Percentiles rank a stretch among this genome's conserved stretches.
Evolutionary conservation across 257 asterid genomes (phyloP).

Genomic region (Solanum gracilifrons): DNA sequence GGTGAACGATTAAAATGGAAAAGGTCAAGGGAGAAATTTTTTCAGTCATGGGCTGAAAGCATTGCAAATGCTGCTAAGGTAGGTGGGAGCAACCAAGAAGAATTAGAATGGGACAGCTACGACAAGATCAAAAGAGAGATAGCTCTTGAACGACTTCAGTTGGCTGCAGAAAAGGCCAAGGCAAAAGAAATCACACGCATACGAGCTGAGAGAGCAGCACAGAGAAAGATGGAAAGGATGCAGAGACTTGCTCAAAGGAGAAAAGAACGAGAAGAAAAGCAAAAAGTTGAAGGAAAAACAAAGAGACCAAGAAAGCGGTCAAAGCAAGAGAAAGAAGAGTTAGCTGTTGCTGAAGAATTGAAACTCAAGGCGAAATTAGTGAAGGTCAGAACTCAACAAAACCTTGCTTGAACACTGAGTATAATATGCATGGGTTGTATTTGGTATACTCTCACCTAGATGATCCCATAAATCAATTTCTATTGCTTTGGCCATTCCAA

Average conservation of each 20-base stretch:
- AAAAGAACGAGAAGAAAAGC: constrained; percentile 41
- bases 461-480: neutral
- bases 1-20: constrained; percentile 60
- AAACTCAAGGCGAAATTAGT: constrained; percentile 65
- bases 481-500: neutral
- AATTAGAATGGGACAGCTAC: constrained; percentile 85
- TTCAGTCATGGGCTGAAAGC: constrained; percentile 61
- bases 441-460: neutral
- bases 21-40: constrained; percentile 50
- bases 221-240: constrained; percentile 37
- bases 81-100: constrained; percentile 56
- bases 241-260: constrained; percentile 40
- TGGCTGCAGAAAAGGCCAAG: constrained; percentile 41
- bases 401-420: neutral
- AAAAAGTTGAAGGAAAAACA: constrained; percentile 20
- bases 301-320: constrained; percentile 33
- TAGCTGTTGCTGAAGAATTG: constrained; percentile 42
- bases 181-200: constrained; percentile 32
- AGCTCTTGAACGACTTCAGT: constrained; percentile 28
- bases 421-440: neutral
- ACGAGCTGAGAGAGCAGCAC: constrained; percentile 44
- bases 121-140: constrained; percentile 44
- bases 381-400: constrained; percentile 39
- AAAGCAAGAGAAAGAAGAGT: constrained; percentile 54
- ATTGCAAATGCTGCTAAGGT: constrained; percentile 71